Base-by-base conservation (phyloP, 768 basidiomycete genomes). In the Zangia roseola region DNA sequence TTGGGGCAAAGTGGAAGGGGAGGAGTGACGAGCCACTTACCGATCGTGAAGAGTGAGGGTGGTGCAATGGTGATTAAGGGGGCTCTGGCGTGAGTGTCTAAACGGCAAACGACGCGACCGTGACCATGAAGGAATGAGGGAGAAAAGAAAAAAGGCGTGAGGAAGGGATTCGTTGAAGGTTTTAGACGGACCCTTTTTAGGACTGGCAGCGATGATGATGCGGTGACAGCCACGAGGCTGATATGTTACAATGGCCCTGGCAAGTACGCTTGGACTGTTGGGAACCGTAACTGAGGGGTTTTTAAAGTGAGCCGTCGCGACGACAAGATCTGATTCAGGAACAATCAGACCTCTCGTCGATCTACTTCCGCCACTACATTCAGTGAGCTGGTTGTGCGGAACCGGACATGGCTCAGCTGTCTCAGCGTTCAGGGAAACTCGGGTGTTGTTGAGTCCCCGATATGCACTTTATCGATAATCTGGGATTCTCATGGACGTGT, bases 11-110 rank as follows among this genome's bases (percentile, higher is more conserved):
- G 43, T 40, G 16, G 38, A 52, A 44, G 37, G 19, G 47, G 47
- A 34, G 9, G 42, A 51, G 44, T 28, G 26, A 53, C 14, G 40
- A 37, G 5, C 5, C 12, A 56, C 65, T 52, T 56, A 64, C 59
- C 49, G 53, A 57, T 64, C 60, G 60, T 67, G 49, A 60, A 24
- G 44, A 54, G 50, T 34, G 43, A 48, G 40, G 26, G 49, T 53
- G 48, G 45, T 31, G 30, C 30, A 30, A 34, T 24, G 28, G n/a
- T 46, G 24, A 33, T 33, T 16, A 39, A 21, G 24, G 40, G 10
- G 28, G 40, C 43, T 43, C 37, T n/a, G n/a, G n/a, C 43, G 48
- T 45, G 20, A 49, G 38, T 51, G 45, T 45, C 49, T 51, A 42
- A 36, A 35, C n/a, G 35, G 31, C 34, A 24, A 42, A 21, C 33